phyloP scores from a whole-genome alignment of 2,329 filamentous ascomycete species.

The Pestalotiopsis sp. region DNA sequence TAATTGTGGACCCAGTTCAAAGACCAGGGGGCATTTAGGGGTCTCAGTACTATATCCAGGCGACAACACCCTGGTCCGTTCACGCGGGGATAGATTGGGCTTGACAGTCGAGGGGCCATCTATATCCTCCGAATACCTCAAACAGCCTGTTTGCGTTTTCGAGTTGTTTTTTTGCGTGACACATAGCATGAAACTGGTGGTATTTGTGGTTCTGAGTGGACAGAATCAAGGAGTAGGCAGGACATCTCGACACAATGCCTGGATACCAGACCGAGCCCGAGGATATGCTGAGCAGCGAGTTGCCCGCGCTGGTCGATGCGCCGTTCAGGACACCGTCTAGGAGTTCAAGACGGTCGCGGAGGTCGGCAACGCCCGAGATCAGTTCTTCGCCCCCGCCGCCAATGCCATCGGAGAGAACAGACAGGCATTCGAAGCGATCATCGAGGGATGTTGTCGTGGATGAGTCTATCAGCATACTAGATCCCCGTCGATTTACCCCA shows the following conservation, averaged over 20 bases:
- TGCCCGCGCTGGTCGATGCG: constrained; percentile 73
- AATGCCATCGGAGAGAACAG: constrained; percentile 43
- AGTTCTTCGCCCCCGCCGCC: constrained; percentile 63
- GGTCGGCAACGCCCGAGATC: constrained; percentile 63
- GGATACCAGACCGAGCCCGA: constrained; percentile 68
- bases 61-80: not conserved
- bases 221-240: not conserved
- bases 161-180: not conserved
- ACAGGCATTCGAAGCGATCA: constrained; percentile 52
- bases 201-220: not conserved
- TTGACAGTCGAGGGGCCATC: not conserved
- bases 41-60: not conserved
- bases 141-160: not conserved
- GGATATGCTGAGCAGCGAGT: constrained; percentile 47
- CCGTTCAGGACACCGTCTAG: constrained; percentile 75
- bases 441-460: constrained; percentile 65
- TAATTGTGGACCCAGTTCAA: constrained; percentile 29
- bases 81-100: not conserved
- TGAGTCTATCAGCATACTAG: constrained; percentile 74
- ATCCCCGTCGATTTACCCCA: constrained; percentile 91
- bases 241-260: constrained; percentile 44
- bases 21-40: constrained; percentile 24
- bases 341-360: constrained; percentile 61
- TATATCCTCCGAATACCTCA: not conserved
- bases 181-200: not conserved